Evolutionary conservation across 495 filamentous ascomycete genomes (phyloP), one percentile per base, ranked within the genome.

Genomic region (Penicillium canariense): DNA sequence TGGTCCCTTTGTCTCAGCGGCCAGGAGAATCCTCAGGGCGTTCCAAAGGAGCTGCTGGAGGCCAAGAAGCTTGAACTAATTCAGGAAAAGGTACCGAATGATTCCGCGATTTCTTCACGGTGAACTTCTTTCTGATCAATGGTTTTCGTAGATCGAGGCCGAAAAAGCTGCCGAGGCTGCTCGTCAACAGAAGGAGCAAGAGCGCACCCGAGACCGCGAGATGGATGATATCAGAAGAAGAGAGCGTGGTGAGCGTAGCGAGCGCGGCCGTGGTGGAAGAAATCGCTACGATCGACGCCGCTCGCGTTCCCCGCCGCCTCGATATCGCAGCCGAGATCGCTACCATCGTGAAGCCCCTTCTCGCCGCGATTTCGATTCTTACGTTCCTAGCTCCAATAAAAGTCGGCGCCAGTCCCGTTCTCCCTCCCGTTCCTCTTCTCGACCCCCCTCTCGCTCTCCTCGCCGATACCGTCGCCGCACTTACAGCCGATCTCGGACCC

Each of bases 21-120:
- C 12, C 94, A 99, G 69, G 77, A 81, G 43, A 96, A 85, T 66
- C 82, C 88, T 1, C 88, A 92, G 68, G 93, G 93, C 40, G 90
- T 99, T 32, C 94, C 94, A 0, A 91, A 95, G 67, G 93, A 97
- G 71, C 76, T 98, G 28, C 68, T 98, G 6, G 95, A 97, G 66
- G 90, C 92, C 4, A 98, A 98, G 78, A 98, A 97, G 72, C 74
- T 88, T 18, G 94, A 97, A 66, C 76, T 98, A 32, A 87, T 92
- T 31, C 90, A 96, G 68, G 90, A 96, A 62, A 96, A 95, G 85
- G 94, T 94, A 70, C 20, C 59, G 11, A 30, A 17, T 4, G 15
- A 11, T 2, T 12, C 4, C 15, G 5, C 20, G 1, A 0, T 20
- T 9, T 6, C 43, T 53, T 5, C 18, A 30, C 23, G 12, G 18